A percentile compares a stretch with the other conserved stretches of the same genome.
phyloP scores from a whole-genome alignment of 2,329 filamentous ascomycete species.

The Aschersonia sp. region DNA sequence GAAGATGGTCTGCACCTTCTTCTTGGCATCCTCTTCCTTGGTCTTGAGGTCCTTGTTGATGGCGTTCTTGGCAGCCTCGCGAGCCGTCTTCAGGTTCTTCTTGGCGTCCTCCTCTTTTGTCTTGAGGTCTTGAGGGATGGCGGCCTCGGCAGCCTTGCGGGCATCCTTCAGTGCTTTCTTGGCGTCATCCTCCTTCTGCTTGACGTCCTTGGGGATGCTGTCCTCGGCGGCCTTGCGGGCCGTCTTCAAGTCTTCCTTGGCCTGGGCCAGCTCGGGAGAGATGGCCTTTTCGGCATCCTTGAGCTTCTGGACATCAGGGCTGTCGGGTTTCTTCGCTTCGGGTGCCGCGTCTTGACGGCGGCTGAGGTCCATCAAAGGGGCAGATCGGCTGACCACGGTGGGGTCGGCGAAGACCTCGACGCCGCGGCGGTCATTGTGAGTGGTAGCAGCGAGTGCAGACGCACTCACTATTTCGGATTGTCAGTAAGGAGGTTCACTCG shows the following conservation, averaged over 20 bases:
- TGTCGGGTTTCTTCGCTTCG: neutral
- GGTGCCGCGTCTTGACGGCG: too few relatives aligned
- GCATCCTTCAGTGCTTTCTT: neutral
- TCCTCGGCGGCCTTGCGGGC: neutral
- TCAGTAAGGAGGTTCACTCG: too few relatives aligned
- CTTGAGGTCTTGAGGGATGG: conserved; percentile 1
- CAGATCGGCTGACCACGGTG: neutral
- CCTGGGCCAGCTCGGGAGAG: neutral
- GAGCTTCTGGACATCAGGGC: conserved; percentile 2
- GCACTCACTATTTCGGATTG: conserved; percentile 1
- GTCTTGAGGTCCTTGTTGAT: conserved; percentile 1
- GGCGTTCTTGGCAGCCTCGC: neutral
- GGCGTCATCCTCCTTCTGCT: neutral
- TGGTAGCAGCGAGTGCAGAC: conserved; percentile 2
- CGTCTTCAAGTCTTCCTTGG: neutral
- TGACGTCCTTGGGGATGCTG: neutral
- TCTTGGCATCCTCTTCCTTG: neutral
- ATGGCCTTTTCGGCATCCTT: neutral
- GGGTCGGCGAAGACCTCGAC: neutral
- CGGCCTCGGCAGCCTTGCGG: neutral
- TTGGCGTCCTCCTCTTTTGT: neutral
- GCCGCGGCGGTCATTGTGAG: neutral
- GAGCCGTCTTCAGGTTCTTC: too few relatives aligned
- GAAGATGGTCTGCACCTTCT: neutral
- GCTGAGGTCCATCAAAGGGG: neutral